A percentile compares a stretch with the other conserved stretches of the same genome.
phyloP scores from a whole-genome alignment of 2,329 filamentous ascomycete species.

The Xylariales sp. region DNA sequence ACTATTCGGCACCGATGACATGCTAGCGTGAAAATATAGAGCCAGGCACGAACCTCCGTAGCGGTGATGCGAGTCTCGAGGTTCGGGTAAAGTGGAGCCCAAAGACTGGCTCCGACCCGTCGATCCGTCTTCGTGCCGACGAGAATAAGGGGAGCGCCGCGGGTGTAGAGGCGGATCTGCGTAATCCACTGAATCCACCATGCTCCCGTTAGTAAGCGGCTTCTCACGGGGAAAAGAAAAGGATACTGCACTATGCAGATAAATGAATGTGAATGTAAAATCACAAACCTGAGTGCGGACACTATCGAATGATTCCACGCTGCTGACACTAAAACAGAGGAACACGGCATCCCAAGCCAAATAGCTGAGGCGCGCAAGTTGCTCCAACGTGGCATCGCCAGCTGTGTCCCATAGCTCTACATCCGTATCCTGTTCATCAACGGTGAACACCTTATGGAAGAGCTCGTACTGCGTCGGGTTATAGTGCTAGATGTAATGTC shows the following conservation, averaged over 20 bases:
- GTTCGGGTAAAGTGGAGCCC: constrained; percentile 44
- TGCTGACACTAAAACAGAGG: constrained; percentile 53
- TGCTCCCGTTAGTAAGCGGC: constrained; percentile 23
- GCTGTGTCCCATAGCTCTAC: constrained; percentile 51
- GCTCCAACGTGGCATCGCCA: constrained; percentile 44
- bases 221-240: background rate
- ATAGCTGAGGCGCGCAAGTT: constrained; percentile 47
- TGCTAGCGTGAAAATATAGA: background rate
- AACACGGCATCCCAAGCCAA: constrained; percentile 52
- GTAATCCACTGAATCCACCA: constrained; percentile 67
- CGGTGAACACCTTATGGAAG: constrained; percentile 41
- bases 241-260: background rate
- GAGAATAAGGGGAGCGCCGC: constrained; percentile 75
- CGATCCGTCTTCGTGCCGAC: constrained; percentile 81
- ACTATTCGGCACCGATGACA: too few species aligned
- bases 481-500: constrained; percentile 32
- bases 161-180: constrained; percentile 74
- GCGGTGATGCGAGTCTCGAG: constrained; percentile 44
- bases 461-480: constrained; percentile 48
- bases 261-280: background rate
- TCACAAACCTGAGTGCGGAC: constrained; percentile 47
- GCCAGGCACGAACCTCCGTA: constrained; percentile 43
- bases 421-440: constrained; percentile 45
- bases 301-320: constrained; percentile 44
- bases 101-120: constrained; percentile 53